Conservation (phyloP, 306 rosid species). For the Cercis canadensis region DNA sequence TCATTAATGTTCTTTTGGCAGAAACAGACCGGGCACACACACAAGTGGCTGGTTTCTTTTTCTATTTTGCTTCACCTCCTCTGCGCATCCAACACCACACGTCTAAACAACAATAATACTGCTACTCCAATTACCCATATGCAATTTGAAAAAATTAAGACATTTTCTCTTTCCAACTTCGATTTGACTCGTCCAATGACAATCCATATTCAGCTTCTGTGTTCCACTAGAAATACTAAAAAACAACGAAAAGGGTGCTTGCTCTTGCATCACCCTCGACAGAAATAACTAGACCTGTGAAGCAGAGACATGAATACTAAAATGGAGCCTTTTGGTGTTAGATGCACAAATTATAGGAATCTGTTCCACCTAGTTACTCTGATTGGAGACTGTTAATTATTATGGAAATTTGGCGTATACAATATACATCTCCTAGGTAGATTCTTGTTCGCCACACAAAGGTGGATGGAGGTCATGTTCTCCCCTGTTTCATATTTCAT, state of each 20-base stretch:
- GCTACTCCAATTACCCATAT: conserved; percentile 4
- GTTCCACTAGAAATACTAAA: too few relatives aligned
- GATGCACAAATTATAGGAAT: too few relatives aligned
- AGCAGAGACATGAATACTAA: not conserved
- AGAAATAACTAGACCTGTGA: not conserved
- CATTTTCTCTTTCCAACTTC: too few relatives aligned
- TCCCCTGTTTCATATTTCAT: not conserved
- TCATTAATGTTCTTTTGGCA: conserved; percentile 32
- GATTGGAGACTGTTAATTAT: too few relatives aligned
- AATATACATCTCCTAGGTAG: not conserved
- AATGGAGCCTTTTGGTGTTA: not conserved
- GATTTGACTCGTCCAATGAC: too few relatives aligned
- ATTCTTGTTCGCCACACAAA: conserved; percentile 1
- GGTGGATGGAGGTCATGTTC: not conserved
- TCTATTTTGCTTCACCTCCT: not conserved
- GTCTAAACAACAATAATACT: conserved; percentile 22
- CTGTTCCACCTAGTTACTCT: too few relatives aligned
- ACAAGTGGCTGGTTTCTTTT: conserved; percentile 40
- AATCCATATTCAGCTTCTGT: too few relatives aligned
- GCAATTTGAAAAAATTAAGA: not conserved
- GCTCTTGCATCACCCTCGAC: not conserved
- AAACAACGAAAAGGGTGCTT: not conserved
- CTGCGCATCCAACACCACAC: conserved; percentile 21
- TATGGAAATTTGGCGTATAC: conserved; percentile 1
- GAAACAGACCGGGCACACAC: conserved; percentile 17